These are phyloP conservation scores for Cadophora sp. DNA, from an alignment of 2,329 filamentous ascomycete species.

Conservation along the genomic window DNA sequence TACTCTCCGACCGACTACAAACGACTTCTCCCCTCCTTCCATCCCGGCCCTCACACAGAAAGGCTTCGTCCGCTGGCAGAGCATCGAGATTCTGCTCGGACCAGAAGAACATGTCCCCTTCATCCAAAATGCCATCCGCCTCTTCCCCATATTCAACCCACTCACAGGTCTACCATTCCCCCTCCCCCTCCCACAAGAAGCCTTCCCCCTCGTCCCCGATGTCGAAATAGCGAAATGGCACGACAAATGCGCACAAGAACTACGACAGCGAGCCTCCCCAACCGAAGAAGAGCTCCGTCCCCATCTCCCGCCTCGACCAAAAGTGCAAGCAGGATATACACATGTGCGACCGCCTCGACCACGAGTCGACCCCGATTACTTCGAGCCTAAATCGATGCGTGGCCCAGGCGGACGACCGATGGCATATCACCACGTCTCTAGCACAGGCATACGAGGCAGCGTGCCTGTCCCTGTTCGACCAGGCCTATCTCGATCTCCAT, in stretches of 20 bases:
- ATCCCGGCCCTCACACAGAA: slow-evolving; percentile 82
- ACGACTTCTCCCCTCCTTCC: slow-evolving; percentile 75
- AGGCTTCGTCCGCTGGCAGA: slow-evolving; percentile 94
- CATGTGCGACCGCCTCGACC: slow-evolving; percentile 38
- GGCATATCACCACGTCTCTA: slow-evolving; percentile 29
- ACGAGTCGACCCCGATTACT: slow-evolving; percentile 35
- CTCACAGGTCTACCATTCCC: slow-evolving; percentile 75
- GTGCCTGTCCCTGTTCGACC: slow-evolving; percentile 36
- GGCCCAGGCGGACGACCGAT: slow-evolving; percentile 19
- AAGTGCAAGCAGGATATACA: slow-evolving; percentile 38
- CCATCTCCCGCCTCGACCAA: slow-evolving; percentile 40
- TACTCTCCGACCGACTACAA: slow-evolving; percentile 74
- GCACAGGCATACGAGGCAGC: slow-evolving; percentile 12
- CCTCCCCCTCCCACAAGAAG: slow-evolving; percentile 60
- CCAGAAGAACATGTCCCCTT: slow-evolving; percentile 89
- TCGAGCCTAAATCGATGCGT: slow-evolving; percentile 28
- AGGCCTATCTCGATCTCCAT: slow-evolving; percentile 42
- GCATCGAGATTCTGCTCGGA: slow-evolving; percentile 84
- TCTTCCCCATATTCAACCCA: slow-evolving; percentile 79
- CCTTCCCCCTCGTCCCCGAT: slow-evolving; percentile 77
- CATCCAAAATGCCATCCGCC: slow-evolving; percentile 78
- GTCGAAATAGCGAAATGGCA: slow-evolving; percentile 88
- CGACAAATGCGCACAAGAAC: slow-evolving; percentile 72
- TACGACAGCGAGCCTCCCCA: slow-evolving; percentile 65
- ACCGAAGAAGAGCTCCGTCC: slow-evolving; percentile 33